Conservation (phyloP, 768 basidiomycete genomes). For the Rickenella mellea region DNA sequence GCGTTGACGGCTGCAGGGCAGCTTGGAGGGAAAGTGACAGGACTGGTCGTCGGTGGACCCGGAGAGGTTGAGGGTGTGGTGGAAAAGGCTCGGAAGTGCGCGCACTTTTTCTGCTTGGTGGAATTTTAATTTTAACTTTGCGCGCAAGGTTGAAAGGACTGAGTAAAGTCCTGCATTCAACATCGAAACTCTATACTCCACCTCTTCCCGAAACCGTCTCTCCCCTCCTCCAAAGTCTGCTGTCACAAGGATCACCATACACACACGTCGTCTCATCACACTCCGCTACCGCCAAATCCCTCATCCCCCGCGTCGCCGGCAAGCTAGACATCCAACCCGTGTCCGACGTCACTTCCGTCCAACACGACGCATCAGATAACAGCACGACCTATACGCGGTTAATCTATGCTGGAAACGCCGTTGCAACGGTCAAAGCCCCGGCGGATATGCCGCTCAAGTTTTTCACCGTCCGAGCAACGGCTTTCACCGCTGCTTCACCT, state of each 20-base stretch:
- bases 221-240: conserved; percentile 70
- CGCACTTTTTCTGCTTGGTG: conserved; percentile 1
- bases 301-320: conserved; percentile 89
- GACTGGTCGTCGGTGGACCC: conserved; percentile 60
- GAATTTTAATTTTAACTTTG: neutral
- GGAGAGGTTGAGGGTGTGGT: conserved; percentile 58
- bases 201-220: conserved; percentile 70
- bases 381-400: conserved; percentile 84
- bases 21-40: conserved; percentile 81
- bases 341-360: conserved; percentile 81
- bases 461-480: conserved; percentile 89
- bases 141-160: conserved; percentile 54
- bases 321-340: conserved; percentile 82
- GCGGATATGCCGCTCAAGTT: conserved; percentile 79
- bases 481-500: conserved; percentile 60
- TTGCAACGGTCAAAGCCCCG: conserved; percentile 78
- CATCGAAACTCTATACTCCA: conserved; percentile 59
- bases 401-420: conserved; percentile 97
- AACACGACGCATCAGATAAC: conserved; percentile 60
- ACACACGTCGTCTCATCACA: conserved; percentile 92
- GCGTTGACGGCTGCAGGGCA: conserved; percentile 86
- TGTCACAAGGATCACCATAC: conserved; percentile 54
- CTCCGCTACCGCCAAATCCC: conserved; percentile 84
- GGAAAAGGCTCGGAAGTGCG: conserved; percentile 74
- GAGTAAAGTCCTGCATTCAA: conserved; percentile 56